phyloP scores from a whole-genome alignment of 2,329 filamentous ascomycete genomes.

The Elsinoe necatrix region DNA sequence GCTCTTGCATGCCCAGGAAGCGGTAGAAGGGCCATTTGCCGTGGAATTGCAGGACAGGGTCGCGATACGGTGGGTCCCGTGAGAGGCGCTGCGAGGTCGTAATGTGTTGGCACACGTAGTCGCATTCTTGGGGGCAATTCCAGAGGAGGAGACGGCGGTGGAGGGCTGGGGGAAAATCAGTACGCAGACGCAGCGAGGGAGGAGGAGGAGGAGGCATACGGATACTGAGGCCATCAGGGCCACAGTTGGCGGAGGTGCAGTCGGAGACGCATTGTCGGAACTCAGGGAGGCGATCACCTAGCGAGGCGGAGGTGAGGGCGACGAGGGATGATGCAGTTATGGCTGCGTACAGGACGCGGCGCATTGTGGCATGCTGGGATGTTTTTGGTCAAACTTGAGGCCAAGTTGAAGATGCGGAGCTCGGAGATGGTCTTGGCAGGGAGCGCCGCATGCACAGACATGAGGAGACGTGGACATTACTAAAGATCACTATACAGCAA shows the following conservation, averaged over 20 bases:
- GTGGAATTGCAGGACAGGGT: slow-evolving; percentile 81
- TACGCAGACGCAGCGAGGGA: slow-evolving; percentile 18
- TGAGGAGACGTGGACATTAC: no score
- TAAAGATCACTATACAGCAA: no score
- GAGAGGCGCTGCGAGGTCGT: slow-evolving; percentile 64
- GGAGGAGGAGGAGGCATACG: slow-evolving; percentile 52
- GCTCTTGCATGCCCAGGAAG: slow-evolving; percentile 87
- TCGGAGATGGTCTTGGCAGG: background rate
- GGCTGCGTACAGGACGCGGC: slow-evolving; percentile 2
- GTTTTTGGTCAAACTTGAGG: background rate
- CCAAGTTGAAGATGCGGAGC: slow-evolving; percentile 4
- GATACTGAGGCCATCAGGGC: slow-evolving; percentile 55
- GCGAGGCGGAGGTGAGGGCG: slow-evolving; percentile 51
- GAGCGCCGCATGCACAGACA: background rate
- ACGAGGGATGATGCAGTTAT: slow-evolving; percentile 14
- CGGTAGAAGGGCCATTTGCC: slow-evolving; percentile 98
- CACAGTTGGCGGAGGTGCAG: slow-evolving; percentile 74
- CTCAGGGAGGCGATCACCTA: slow-evolving; percentile 77
- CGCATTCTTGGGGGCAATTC: slow-evolving; percentile 89
- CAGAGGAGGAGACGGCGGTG: slow-evolving; percentile 82
- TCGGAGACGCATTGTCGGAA: slow-evolving; percentile 84
- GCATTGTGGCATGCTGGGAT: slow-evolving; percentile 10
- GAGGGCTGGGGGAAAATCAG: slow-evolving; percentile 51
- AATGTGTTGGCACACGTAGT: slow-evolving; percentile 95
- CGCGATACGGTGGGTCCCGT: slow-evolving; percentile 53